A percentile compares a stretch with the other conserved stretches of the same genome.
Conservation (phyloP, 2,329 filamentous ascomycete genomes). For the Aspergillus fructus region DNA sequence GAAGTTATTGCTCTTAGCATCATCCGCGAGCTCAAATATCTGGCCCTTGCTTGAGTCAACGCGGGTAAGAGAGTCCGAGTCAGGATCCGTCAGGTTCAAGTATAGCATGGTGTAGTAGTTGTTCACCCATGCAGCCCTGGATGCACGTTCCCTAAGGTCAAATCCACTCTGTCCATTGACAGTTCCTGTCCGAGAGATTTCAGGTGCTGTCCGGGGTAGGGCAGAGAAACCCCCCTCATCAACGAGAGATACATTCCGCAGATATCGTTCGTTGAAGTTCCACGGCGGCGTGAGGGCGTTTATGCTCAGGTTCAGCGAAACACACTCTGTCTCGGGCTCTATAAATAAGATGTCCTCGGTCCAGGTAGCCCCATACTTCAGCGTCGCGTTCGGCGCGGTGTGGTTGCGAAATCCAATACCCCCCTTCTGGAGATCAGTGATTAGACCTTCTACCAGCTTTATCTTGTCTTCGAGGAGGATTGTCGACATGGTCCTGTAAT, state of each 20-base stretch:
- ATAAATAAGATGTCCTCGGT: conserved; percentile 51
- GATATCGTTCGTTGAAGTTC: too few relatives aligned
- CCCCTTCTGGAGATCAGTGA: conserved; percentile 44
- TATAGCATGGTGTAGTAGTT: conserved; percentile 43
- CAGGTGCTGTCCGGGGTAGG: background rate
- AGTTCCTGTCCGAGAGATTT: background rate
- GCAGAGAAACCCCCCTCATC: conserved; percentile 26
- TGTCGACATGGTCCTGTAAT: conserved; percentile 29
- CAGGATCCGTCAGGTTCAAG: conserved; percentile 40
- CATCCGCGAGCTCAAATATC: background rate
- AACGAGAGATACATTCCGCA: conserved; percentile 15
- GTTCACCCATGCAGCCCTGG: conserved; percentile 45
- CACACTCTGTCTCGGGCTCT: conserved; percentile 47
- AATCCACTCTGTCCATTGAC: conserved; percentile 24
- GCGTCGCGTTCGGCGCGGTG: conserved; percentile 33
- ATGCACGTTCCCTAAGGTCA: conserved; percentile 42
- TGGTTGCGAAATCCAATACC: conserved; percentile 50
- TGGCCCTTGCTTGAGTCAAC: background rate
- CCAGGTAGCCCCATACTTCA: conserved; percentile 41
- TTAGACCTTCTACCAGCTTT: conserved; percentile 43
- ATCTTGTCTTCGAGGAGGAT: conserved; percentile 35
- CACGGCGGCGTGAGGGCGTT: background rate
- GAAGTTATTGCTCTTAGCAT: conserved; percentile 21
- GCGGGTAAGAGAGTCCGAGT: conserved; percentile 24
- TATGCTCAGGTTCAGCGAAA: conserved; percentile 37